These are phyloP conservation scores for Leptodermis oblonga DNA, from an alignment of 257 asterid genomes.

Conservation along the genomic window DNA sequence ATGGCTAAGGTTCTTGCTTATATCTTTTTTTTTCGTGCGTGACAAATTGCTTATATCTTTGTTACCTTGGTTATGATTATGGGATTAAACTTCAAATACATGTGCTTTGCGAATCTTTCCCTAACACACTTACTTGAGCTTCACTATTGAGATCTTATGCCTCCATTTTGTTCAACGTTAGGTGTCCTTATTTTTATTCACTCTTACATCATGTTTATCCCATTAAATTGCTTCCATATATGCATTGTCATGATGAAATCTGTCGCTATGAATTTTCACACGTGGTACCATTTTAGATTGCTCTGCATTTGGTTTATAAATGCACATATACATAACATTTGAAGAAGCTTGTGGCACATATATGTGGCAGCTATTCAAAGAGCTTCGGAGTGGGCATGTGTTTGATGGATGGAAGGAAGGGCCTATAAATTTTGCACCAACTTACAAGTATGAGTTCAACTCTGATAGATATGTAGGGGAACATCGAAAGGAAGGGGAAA, in stretches of 20 bases:
- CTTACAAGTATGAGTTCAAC: slow-evolving; percentile 77
- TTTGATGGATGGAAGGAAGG: slow-evolving; percentile 97
- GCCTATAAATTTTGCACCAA: slow-evolving; percentile 73
- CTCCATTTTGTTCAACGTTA: too few relatives aligned
- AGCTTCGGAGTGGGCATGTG: slow-evolving; percentile 67
- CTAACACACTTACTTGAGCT: too few relatives aligned
- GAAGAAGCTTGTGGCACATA: slow-evolving; percentile 6
- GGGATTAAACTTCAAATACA: neutral
- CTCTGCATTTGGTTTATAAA: neutral
- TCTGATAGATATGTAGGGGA: slow-evolving; percentile 70
- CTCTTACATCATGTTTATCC: neutral
- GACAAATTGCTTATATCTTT: too few relatives aligned
- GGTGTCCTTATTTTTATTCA: neutral
- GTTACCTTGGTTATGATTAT: neutral
- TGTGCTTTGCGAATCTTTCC: neutral
- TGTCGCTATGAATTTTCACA: neutral
- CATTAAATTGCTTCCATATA: neutral
- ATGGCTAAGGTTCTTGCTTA: neutral
- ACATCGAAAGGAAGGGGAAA: slow-evolving; percentile 71
- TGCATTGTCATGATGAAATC: neutral
- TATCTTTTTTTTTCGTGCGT: too few relatives aligned
- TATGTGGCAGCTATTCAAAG: slow-evolving; percentile 58
- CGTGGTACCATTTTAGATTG: neutral
- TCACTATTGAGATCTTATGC: too few relatives aligned
- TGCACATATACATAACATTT: neutral